These are phyloP conservation scores for Coniochaeta sp. DNA, from an alignment of 2,329 filamentous ascomycete species.

Conservation along the genomic window DNA sequence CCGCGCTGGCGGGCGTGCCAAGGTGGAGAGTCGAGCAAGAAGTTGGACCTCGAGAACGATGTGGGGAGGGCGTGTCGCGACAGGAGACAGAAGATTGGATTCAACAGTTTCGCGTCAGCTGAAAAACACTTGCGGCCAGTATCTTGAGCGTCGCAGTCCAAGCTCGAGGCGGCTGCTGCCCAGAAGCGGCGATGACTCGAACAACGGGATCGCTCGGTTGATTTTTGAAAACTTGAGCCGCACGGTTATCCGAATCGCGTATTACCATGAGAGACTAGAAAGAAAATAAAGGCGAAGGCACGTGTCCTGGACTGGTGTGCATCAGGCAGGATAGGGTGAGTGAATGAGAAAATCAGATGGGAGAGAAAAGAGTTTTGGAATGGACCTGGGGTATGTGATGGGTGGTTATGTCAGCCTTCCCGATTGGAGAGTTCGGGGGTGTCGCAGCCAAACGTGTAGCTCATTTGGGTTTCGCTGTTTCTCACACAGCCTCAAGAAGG, in stretches of 20 bases:
- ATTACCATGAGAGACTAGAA: neutral
- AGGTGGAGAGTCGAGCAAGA: neutral
- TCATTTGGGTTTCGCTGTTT: no score
- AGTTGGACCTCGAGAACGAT: neutral
- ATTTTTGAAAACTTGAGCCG: neutral
- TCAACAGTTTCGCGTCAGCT: neutral
- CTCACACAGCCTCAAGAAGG: neutral
- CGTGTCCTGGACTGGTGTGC: neutral
- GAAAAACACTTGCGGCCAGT: neutral
- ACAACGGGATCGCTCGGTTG: neutral
- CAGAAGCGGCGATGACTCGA: neutral
- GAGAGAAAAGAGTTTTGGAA: neutral
- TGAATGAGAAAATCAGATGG: conserved; percentile 1
- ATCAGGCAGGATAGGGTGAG: neutral
- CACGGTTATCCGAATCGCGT: neutral
- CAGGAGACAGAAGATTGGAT: neutral
- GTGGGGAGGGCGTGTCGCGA: neutral
- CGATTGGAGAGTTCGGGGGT: neutral
- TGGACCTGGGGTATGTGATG: neutral
- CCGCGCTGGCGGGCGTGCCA: neutral
- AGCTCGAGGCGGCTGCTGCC: neutral
- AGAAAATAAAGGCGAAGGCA: neutral
- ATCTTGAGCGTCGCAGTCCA: neutral
- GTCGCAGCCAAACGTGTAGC: no score
- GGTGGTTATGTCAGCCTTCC: neutral